These are phyloP conservation scores for Penicillium oxalicum DNA, from an alignment of 2,329 filamentous ascomycete species.

Conservation along the genomic window DNA sequence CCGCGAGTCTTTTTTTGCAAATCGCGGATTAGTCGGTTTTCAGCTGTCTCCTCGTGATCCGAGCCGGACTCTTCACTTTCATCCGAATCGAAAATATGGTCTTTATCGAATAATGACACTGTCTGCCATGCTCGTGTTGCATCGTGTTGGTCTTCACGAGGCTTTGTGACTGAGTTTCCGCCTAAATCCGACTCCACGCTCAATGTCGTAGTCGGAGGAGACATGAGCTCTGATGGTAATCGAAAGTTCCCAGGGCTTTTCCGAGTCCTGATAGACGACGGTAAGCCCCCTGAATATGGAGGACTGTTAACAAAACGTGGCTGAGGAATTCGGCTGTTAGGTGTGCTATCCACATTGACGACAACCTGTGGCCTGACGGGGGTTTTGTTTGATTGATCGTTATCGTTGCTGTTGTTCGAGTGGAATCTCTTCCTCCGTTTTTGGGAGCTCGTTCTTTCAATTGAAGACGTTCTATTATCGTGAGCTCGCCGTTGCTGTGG, in stretches of 20 bases:
- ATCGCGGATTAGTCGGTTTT: constrained; percentile 26
- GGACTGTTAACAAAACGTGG: constrained; percentile 37
- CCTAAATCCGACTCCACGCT: constrained; percentile 18
- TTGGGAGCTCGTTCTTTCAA: constrained; percentile 13
- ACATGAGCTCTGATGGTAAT: constrained; percentile 32
- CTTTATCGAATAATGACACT: constrained; percentile 11
- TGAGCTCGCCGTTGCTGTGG: not conserved
- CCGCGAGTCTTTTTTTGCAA: constrained; percentile 42
- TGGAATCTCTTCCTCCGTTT: constrained; percentile 36
- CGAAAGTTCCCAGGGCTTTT: constrained; percentile 26
- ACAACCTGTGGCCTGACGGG: constrained; percentile 20
- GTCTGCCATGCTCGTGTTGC: constrained; percentile 7
- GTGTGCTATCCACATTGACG: constrained; percentile 19
- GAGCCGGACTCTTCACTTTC: constrained; percentile 17
- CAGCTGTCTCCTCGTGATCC: constrained; percentile 16
- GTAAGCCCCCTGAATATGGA: constrained; percentile 32
- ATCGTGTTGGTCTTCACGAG: constrained; percentile 13
- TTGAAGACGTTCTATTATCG: constrained; percentile 1
- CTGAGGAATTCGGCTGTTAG: not conserved
- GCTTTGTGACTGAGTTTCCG: not conserved
- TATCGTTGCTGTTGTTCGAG: constrained; percentile 8
- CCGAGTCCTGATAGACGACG: constrained; percentile 20
- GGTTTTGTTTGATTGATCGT: constrained; percentile 6
- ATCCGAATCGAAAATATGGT: constrained; percentile 16
- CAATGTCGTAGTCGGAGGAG: constrained; percentile 23